A percentile compares a stretch with the other conserved stretches of the same genome.
phyloP scores from a whole-genome alignment of 805 yeast species.

The Kurtzmaniella cleridarum region DNA sequence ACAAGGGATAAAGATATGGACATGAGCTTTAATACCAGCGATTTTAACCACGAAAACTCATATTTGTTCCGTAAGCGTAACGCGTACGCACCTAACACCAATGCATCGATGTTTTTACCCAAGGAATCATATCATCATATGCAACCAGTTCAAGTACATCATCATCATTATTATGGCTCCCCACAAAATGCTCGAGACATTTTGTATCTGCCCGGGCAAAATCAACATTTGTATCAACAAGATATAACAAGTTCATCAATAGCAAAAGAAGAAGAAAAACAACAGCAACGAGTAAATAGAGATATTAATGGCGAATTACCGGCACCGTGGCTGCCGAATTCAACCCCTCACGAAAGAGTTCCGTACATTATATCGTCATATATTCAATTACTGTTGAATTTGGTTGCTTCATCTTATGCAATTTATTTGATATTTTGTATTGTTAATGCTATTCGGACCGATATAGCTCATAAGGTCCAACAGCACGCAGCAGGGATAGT shows the following conservation, averaged over 20 bases:
- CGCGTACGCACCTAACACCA: conserved; percentile 1
- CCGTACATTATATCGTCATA: conserved; percentile 60
- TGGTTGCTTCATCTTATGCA: conserved; percentile 40
- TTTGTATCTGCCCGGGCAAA: neutral
- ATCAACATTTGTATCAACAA: too few relatives aligned
- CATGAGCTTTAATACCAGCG: too few relatives aligned
- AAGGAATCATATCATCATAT: neutral
- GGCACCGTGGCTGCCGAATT: conserved; percentile 51
- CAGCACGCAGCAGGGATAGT: conserved; percentile 41
- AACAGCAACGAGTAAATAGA: too few relatives aligned
- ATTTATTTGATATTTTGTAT: conserved; percentile 39
- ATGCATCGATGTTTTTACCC: neutral
- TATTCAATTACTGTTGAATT: conserved; percentile 51
- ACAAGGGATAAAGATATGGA: neutral
- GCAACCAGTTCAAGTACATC: conserved; percentile 30
- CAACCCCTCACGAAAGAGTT: conserved; percentile 46
- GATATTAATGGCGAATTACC: conserved; percentile 33
- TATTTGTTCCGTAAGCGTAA: conserved; percentile 11
- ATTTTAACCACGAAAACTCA: conserved; percentile 8
- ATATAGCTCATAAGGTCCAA: conserved; percentile 47
- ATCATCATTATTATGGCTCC: conserved; percentile 38
- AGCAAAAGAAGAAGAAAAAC: too few relatives aligned
- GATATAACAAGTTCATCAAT: too few relatives aligned
- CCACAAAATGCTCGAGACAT: conserved; percentile 1
- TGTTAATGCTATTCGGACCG: conserved; percentile 46